phyloP scores from a whole-genome alignment of 805 yeast species.

The Myxozyma sirexii region DNA sequence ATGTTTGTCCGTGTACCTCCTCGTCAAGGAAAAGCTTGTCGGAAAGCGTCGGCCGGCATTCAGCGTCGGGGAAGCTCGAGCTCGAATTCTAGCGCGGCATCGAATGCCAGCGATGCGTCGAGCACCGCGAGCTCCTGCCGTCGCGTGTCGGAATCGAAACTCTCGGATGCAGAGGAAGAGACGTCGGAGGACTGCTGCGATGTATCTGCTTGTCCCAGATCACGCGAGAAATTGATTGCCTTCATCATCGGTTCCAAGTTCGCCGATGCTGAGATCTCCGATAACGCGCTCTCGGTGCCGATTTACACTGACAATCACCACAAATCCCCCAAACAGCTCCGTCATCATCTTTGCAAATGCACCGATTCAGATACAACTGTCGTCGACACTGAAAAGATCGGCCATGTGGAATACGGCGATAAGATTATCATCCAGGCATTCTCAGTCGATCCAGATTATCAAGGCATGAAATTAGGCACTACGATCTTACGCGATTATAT shows the following conservation, averaged over 20 bases:
- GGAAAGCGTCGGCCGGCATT: constrained; percentile 17
- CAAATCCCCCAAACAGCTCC: neutral
- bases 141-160: neutral
- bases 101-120: neutral
- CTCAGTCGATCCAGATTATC: constrained; percentile 72
- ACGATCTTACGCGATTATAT: constrained; percentile 83
- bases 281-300: constrained; percentile 64
- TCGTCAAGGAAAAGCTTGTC: constrained; percentile 44
- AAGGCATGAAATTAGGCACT: constrained; percentile 81
- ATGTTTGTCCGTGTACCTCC: constrained; percentile 72
- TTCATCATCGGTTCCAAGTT: constrained; percentile 23
- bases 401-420: constrained; percentile 76
- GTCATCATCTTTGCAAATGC: constrained; percentile 11
- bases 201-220: constrained; percentile 34
- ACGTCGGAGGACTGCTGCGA: constrained; percentile 33
- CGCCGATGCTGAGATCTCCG: constrained; percentile 73
- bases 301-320: neutral
- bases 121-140: neutral
- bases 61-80: constrained; percentile 9
- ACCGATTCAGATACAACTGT: constrained; percentile 23
- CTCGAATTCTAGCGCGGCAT: neutral
- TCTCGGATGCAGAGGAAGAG: constrained; percentile 8
- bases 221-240: constrained; percentile 28
- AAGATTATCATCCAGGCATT: constrained; percentile 81
- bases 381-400: constrained; percentile 41